phyloP scores from a whole-genome alignment of 805 yeast genomes.

The Yamadazyma tumulicola region DNA sequence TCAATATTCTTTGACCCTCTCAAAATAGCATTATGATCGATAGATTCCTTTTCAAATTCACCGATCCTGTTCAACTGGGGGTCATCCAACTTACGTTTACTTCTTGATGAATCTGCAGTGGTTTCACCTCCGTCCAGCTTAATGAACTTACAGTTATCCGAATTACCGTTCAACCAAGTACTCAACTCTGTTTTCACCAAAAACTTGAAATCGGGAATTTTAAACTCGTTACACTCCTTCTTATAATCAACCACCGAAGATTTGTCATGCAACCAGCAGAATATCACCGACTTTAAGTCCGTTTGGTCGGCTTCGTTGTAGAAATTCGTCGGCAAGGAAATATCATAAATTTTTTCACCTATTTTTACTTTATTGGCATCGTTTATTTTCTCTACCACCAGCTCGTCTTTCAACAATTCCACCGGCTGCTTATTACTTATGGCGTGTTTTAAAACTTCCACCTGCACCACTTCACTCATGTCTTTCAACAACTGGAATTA shows the following conservation, averaged over 20 bases:
- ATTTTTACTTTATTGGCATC: conserved; percentile 35
- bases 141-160: conserved; percentile 52
- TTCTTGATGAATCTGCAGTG: neutral
- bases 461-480: conserved; percentile 6
- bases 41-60: conserved; percentile 46
- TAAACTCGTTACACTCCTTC: conserved; percentile 60
- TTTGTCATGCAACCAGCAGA: conserved; percentile 76
- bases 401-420: conserved; percentile 3
- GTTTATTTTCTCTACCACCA: conserved; percentile 2
- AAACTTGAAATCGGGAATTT: conserved; percentile 71
- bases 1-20: conserved; percentile 67
- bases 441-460: conserved; percentile 9
- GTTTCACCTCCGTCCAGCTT: conserved; percentile 12
- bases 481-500: too few species aligned
- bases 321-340: conserved; percentile 54
- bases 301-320: conserved; percentile 47
- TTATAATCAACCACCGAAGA: conserved; percentile 79
- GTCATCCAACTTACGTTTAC: conserved; percentile 27
- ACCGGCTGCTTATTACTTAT: conserved; percentile 6
- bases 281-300: conserved; percentile 58
- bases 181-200: conserved; percentile 81
- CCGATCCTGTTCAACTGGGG: conserved; percentile 48
- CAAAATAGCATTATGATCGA: conserved; percentile 58
- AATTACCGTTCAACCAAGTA: conserved; percentile 74
- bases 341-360: conserved; percentile 23